Base-by-base conservation (phyloP, 2,329 filamentous ascomycete species). In the Lithohypha guttulata region DNA sequence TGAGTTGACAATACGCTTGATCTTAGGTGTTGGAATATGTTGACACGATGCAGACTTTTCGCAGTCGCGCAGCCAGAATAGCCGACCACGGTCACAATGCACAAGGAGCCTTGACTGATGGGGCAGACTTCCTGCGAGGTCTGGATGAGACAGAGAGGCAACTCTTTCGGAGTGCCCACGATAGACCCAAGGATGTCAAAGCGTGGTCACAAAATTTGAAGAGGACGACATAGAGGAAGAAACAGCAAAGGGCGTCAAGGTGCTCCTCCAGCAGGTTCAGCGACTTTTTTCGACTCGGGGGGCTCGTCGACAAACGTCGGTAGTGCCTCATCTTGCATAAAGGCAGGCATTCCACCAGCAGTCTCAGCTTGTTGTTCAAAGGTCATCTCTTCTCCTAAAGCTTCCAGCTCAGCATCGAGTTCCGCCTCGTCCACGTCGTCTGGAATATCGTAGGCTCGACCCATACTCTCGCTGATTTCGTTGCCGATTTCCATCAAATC, bases 341-440 rank as follows among this genome's bases (percentile, higher is more conserved):
- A 98, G 35, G 80, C 79, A 0, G 91, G 91, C 49, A 82, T 66
- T 41, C 76, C 57, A 34, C 55, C 53, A 6, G 37, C 28, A 15
- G 23, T 34, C 13, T 34, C 37, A 42, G 44, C 42, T 34, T 62
- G 70, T 35, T 74, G 73, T 57, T 93, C 87, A 52, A 93, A 71
- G 64, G 95, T 84, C n/a, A 85, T 81, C 64, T 98, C 91, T 53
- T 94, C 81, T 1, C 89, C 89, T 23, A 98, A 63, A 5, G 91
- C 87, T 68, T 98, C 91, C 36, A 98, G 65, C 69, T 98, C 91
- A 3, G 91, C 91, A 65, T 98, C 91, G 45, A 98, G 64, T 66
- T 98, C 91, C 2, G 82, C 78, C 74, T 98, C 91, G 59, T 96
- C 89, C 15, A 98, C 86, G 59, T 96, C 91, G 54, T 98, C 91